phyloP scores from a whole-genome alignment of 208 protist species.

The Trypanosoma congolense region DNA sequence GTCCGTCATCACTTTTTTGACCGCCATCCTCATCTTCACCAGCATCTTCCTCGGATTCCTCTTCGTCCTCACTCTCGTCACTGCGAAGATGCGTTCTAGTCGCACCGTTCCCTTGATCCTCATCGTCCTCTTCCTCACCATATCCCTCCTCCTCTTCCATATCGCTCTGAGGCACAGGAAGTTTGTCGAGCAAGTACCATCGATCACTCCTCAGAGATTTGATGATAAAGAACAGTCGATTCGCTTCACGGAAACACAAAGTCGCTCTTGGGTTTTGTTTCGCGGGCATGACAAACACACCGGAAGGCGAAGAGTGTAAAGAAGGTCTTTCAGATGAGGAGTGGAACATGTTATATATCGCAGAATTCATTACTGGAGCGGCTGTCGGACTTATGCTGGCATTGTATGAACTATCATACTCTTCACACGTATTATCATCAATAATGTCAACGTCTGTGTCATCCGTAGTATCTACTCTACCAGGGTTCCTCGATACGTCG shows the following conservation, averaged over 20 bases:
- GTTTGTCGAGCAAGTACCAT: conserved; percentile 21
- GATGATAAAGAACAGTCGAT: conserved; percentile 19
- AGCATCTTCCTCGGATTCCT: background rate
- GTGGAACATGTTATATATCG: no score
- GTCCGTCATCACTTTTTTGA: background rate
- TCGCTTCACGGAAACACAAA: conserved; percentile 13
- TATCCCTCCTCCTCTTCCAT: background rate
- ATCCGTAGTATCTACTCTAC: conserved; percentile 6
- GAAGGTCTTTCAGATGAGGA: background rate
- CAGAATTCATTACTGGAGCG: no score
- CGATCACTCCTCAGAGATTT: background rate
- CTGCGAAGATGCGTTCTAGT: conserved; percentile 5
- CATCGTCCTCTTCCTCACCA: conserved; percentile 6
- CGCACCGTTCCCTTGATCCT: conserved; percentile 9
- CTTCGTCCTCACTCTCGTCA: conserved; percentile 1
- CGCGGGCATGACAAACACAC: background rate
- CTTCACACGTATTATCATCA: conserved; percentile 9
- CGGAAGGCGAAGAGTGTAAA: background rate
- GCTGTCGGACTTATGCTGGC: no score
- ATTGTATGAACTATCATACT: no score
- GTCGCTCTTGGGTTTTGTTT: conserved; percentile 1
- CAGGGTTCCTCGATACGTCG: background rate
- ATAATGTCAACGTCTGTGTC: conserved; percentile 21
- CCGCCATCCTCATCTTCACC: conserved; percentile 16
- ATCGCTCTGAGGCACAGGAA: conserved; percentile 5